Evolutionary conservation across 768 basidiomycete species (phyloP).

Genomic region (Mrakia blollopis): DNA sequence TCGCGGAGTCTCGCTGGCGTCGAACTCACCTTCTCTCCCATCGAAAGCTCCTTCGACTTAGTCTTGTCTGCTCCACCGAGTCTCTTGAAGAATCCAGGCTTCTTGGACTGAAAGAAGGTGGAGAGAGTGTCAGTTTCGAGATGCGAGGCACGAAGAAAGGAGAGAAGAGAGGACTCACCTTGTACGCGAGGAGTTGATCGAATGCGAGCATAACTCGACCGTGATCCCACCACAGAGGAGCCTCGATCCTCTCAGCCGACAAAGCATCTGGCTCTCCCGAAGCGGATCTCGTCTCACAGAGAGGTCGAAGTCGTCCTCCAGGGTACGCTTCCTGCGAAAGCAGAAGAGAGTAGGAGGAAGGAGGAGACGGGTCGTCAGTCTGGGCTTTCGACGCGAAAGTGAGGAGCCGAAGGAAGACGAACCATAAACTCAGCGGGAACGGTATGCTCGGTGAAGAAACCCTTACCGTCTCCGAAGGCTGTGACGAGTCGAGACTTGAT

Average conservation of each 20-base stretch:
- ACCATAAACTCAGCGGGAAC: conserved; percentile 65
- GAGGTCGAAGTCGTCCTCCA: conserved; percentile 80
- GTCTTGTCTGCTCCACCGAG: conserved; percentile 69
- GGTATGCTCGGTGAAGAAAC: conserved; percentile 33
- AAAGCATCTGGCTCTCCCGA: conserved; percentile 70
- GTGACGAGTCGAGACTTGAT: conserved; percentile 66
- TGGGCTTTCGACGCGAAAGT: neutral
- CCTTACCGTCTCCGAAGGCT: conserved; percentile 67
- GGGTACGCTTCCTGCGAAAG: conserved; percentile 72
- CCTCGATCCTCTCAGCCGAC: conserved; percentile 81
- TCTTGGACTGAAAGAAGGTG: conserved; percentile 60
- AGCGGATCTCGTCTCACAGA: conserved; percentile 85
- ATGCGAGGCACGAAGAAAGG: conserved; percentile 4
- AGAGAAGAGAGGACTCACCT: conserved; percentile 49
- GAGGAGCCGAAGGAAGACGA: neutral
- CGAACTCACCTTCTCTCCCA: conserved; percentile 62
- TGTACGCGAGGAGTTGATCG: conserved; percentile 77
- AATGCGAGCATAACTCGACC: conserved; percentile 86
- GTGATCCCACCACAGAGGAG: conserved; percentile 92
- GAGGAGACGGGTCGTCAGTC: too few relatives aligned
- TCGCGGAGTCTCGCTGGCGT: too few relatives aligned
- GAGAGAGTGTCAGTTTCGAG: neutral
- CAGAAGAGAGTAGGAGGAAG: neutral
- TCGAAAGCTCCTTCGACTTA: conserved; percentile 63
- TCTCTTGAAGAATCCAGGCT: conserved; percentile 78